Evolutionary conservation across 2,329 filamentous ascomycete species (phyloP), one percentile per base, ranked within the genome.

Genomic region (Podosphaera xanthii): DNA sequence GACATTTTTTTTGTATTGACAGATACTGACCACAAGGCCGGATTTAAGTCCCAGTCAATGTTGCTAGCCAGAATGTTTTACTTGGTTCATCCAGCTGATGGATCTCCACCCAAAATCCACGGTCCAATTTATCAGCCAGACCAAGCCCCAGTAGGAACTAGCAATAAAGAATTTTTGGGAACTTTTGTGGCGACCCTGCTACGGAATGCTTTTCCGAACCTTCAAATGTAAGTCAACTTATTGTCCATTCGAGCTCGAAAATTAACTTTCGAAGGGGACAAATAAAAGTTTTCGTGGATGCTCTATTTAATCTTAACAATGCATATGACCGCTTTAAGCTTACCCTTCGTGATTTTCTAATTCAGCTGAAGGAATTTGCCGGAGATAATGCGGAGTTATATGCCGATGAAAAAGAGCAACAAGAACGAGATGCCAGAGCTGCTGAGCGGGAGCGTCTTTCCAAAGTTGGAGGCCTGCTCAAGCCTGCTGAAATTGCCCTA

Each of bases 1-100:
- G 92, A 98, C 67, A 89, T 98, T 12, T 94, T 98, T 77, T 98
- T 96, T 68, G 92, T 98, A 49, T 79, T 98, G 58, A 97, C 92
- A 0, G 92, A 98, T 69, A 91, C 86, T 61, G 92, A 98, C 67
- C 92, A 98, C 78, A 98, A 98, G 76, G 92, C 92, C 62, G 92
- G 92, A 0, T 98, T 98, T 77, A 98, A 98, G 77, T 92, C 90
- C 7, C 92, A 98, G 74, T 90, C 90, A 2, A 85, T 92, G 80
- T 76, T 98, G 56, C 75, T 98, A 62, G 89, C 92, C 67, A 86
- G 90, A 68, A 90, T 98, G 79, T 95, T 98, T 74, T 94, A 90
- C 76, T 89, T 96, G 60, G 83, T 96, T n/a, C 81, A 90, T 65
- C 81, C 81, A 1, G 79, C 80, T 38, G 81, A 84, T 65, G 79